A percentile compares a stretch with the other conserved stretches of the same genome.
phyloP scores from a whole-genome alignment of 768 basidiomycete genomes.

The Ramaria rubella region DNA sequence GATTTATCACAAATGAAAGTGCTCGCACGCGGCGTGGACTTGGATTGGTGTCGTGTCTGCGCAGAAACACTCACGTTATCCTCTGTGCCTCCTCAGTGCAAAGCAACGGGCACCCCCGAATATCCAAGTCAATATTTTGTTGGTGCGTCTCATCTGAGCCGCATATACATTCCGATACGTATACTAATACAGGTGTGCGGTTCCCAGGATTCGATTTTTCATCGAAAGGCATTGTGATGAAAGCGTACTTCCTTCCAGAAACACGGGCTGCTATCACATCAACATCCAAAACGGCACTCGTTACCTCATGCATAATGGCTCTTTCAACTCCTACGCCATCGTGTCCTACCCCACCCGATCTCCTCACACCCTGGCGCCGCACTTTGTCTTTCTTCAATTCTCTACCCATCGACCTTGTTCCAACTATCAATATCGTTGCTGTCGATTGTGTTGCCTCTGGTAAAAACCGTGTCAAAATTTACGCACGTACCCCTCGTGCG shows the following conservation, averaged over 20 bases:
- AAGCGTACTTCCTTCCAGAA: conserved; percentile 8
- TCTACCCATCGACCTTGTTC: background rate
- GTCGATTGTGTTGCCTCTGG: conserved; percentile 4
- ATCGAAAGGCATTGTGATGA: background rate
- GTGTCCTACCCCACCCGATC: background rate
- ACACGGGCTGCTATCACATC: background rate
- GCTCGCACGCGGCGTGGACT: background rate
- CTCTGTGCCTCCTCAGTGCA: background rate
- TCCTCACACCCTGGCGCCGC: background rate
- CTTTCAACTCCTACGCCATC: background rate
- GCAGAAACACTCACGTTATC: background rate
- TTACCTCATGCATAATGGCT: background rate
- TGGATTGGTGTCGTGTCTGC: conserved; percentile 4
- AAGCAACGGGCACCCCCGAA: background rate
- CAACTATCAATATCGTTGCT: conserved; percentile 5
- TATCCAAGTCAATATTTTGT: conserved; percentile 10
- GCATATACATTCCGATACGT: background rate
- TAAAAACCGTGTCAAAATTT: conserved; percentile 7
- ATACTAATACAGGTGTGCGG: too few species aligned
- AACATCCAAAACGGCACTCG: background rate
- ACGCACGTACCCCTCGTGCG: background rate
- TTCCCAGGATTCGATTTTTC: conserved; percentile 6
- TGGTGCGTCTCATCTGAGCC: background rate
- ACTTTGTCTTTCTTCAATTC: background rate
- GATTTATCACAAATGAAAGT: background rate